Evolutionary conservation across 2,329 filamentous ascomycete species (phyloP).

Genomic region (Eutypella sp.): DNA sequence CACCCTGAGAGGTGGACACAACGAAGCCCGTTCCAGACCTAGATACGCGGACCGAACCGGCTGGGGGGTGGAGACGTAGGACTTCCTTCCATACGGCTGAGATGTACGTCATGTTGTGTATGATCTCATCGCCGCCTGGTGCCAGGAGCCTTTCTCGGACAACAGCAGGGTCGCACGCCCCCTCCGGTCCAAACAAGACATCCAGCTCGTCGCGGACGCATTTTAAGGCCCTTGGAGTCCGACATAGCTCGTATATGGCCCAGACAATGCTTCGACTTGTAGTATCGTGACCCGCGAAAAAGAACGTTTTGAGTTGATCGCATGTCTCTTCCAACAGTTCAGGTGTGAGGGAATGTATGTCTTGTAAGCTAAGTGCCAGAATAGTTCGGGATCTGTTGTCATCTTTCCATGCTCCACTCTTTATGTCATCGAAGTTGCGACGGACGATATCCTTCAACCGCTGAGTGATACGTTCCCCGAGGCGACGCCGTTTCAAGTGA

Average conservation of each 20-base stretch:
- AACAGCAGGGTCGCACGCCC: not conserved
- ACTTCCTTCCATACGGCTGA: constrained; percentile 7
- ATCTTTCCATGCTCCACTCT: not conserved
- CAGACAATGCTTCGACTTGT: constrained; percentile 5
- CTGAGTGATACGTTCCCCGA: not conserved
- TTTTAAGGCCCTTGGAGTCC: constrained; percentile 4
- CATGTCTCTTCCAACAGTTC: constrained; percentile 5
- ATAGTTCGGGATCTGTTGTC: constrained; percentile 1
- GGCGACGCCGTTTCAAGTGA: not conserved
- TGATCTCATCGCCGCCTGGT: not conserved
- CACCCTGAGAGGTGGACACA: constrained; percentile 6
- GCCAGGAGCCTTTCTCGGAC: not conserved
- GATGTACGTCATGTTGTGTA: constrained; percentile 8
- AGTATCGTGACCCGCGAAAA: constrained; percentile 10
- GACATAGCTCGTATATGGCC: constrained; percentile 7
- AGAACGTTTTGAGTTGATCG: constrained; percentile 9
- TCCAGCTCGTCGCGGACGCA: constrained; percentile 1
- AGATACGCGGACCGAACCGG: constrained; percentile 2
- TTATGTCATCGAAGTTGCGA: not conserved
- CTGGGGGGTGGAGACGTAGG: constrained; percentile 4
- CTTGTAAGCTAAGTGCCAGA: constrained; percentile 2
- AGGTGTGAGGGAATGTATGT: constrained; percentile 1
- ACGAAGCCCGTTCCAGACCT: constrained; percentile 5
- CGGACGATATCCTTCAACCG: not conserved
- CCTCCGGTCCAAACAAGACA: not conserved